phyloP scores from a whole-genome alignment of 2,329 filamentous ascomycete genomes.

The Botrytis deweyae region DNA sequence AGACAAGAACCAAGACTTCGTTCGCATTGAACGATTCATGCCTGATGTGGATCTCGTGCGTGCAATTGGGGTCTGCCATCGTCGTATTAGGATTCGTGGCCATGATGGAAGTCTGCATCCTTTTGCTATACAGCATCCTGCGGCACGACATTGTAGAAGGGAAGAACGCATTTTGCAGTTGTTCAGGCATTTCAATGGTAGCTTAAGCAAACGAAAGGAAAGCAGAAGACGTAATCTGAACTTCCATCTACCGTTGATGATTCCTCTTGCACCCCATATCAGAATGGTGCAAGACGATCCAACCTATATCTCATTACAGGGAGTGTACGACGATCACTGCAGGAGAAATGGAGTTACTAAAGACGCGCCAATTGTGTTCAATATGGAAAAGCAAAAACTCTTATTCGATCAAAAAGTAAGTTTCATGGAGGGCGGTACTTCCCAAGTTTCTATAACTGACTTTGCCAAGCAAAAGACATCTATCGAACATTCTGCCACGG shows the following conservation, averaged over 20 bases:
- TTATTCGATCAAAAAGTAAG: constrained; percentile 58
- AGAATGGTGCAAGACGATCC: constrained; percentile 94
- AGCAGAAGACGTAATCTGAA: constrained; percentile 89
- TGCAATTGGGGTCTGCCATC: constrained; percentile 85
- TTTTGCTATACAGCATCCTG: constrained; percentile 95
- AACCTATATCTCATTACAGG: constrained; percentile 91
- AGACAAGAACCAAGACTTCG: constrained; percentile 98
- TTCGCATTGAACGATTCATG: constrained; percentile 94
- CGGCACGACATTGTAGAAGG: constrained; percentile 84
- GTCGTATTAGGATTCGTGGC: constrained; percentile 90
- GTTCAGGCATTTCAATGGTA: constrained; percentile 96
- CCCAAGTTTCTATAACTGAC: constrained; percentile 35
- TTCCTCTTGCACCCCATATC: constrained; percentile 91
- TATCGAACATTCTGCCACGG: constrained; percentile 66
- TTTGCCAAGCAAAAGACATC: constrained; percentile 53
- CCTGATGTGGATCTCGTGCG: constrained; percentile 92
- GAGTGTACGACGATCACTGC: constrained; percentile 95
- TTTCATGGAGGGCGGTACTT: constrained; percentile 1
- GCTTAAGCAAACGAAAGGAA: constrained; percentile 89
- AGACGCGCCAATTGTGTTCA: constrained; percentile 92
- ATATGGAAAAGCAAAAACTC: constrained; percentile 87
- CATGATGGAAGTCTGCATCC: constrained; percentile 97
- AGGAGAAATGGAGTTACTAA: constrained; percentile 82
- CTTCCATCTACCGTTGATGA: constrained; percentile 94
- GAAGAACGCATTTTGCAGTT: constrained; percentile 95